These are phyloP conservation scores for Beauveria asiatica DNA, from an alignment of 2,329 filamentous ascomycete genomes.

Conservation along the genomic window DNA sequence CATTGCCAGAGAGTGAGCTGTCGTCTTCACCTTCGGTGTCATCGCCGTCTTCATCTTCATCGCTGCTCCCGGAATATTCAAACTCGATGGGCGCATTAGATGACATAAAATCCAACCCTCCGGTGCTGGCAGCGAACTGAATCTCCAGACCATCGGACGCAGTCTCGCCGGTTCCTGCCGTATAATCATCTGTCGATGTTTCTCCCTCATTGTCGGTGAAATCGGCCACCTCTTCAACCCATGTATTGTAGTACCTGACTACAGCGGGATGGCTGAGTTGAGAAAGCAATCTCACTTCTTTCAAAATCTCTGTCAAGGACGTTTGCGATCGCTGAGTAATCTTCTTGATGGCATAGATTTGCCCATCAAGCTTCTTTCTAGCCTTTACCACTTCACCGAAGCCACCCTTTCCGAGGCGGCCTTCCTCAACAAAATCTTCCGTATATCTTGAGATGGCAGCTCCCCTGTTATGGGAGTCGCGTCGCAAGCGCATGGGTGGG, in stretches of 20 bases:
- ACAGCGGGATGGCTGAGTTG: slow-evolving; percentile 79
- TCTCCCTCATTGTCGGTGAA: slow-evolving; percentile 48
- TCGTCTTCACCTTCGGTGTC: slow-evolving; percentile 38
- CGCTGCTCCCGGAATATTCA: slow-evolving; percentile 49
- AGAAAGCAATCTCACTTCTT: slow-evolving; percentile 83
- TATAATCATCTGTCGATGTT: slow-evolving; percentile 41
- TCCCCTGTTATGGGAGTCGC: slow-evolving; percentile 52
- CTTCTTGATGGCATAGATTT: slow-evolving; percentile 95
- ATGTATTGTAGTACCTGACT: slow-evolving; percentile 90
- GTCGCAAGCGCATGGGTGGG: slow-evolving; percentile 42
- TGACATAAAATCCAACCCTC: slow-evolving; percentile 88
- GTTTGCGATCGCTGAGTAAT: slow-evolving; percentile 74
- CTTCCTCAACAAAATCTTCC: slow-evolving; percentile 85
- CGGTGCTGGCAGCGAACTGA: slow-evolving; percentile 62
- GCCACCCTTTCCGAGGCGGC: slow-evolving; percentile 81
- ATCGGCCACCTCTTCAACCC: slow-evolving; percentile 68
- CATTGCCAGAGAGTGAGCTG: slow-evolving; percentile 22
- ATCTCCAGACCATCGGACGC: slow-evolving; percentile 36
- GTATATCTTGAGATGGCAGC: slow-evolving; percentile 63
- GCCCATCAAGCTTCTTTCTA: slow-evolving; percentile 84
- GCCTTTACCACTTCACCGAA: slow-evolving; percentile 97
- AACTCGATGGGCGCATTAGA: slow-evolving; percentile 76
- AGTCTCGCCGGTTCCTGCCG: slow-evolving; percentile 27
- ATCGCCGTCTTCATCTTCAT: slow-evolving; percentile 38
- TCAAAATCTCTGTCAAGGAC: slow-evolving; percentile 72